phyloP scores from a whole-genome alignment of 2,329 filamentous ascomycete genomes.

The Fusarium phyllophilum region DNA sequence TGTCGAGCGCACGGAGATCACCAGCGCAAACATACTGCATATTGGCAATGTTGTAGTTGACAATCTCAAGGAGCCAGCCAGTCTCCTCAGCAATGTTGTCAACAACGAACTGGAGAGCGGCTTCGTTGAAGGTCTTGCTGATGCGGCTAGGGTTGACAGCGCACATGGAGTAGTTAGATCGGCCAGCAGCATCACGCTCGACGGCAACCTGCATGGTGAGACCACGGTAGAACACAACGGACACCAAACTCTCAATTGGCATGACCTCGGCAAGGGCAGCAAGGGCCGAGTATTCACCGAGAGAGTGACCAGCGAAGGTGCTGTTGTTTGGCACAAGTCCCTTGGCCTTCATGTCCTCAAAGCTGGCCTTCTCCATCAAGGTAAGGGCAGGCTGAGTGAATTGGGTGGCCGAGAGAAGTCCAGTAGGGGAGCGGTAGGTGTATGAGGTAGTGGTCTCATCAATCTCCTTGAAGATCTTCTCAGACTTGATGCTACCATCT shows the following conservation, averaged over 20 bases:
- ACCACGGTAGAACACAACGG: conserved; percentile 98
- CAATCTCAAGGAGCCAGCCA: conserved; percentile 96
- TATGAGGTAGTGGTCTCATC: conserved; percentile 92
- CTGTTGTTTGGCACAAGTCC: conserved; percentile 95
- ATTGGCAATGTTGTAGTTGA: conserved; percentile 91
- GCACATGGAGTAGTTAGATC: conserved; percentile 99
- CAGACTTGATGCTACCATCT: conserved; percentile 94
- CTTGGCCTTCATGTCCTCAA: conserved; percentile 98
- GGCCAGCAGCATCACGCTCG: conserved; percentile 90
- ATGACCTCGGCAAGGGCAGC: conserved; percentile 97
- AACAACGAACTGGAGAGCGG: conserved; percentile 95
- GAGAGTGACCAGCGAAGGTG: conserved; percentile 96
- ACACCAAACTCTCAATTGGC: conserved; percentile 99
- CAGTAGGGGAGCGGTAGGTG: conserved; percentile 95
- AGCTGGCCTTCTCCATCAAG: conserved; percentile 99
- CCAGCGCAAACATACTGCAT: conserved; percentile 80
- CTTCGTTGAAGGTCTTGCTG: conserved; percentile 98
- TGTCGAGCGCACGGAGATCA: conserved; percentile 76
- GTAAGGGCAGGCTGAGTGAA: conserved; percentile 98
- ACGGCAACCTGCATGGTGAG: conserved; percentile 99
- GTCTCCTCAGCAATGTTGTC: conserved; percentile 95
- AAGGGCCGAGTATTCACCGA: conserved; percentile 97
- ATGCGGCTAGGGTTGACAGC: conserved; percentile 98
- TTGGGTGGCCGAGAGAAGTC: conserved; percentile 94
- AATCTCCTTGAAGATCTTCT: conserved; percentile 99